Evolutionary conservation across 1,284 basidiomycete species (phyloP).

Genomic region (Sanguinoderma infundibulare): DNA sequence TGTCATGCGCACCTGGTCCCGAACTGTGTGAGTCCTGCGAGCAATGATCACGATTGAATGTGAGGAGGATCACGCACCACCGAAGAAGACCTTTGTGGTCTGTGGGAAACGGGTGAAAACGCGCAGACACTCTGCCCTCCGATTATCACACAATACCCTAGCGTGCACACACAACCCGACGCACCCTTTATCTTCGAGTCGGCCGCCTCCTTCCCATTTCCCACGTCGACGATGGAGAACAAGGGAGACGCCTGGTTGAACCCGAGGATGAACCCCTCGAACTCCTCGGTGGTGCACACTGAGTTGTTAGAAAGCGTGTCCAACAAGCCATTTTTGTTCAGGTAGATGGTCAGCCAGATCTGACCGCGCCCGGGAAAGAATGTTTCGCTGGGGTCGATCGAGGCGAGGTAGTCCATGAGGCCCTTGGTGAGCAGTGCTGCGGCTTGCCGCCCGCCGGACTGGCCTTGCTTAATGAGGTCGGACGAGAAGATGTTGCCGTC

Average conservation of each 20-base stretch:
- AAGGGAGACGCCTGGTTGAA: conserved; percentile 51
- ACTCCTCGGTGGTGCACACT: conserved; percentile 44
- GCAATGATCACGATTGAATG: conserved; percentile 11
- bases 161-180: background rate
- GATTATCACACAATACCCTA: background rate
- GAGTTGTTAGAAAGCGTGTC: conserved; percentile 42
- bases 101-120: conserved; percentile 52
- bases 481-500: conserved; percentile 53
- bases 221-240: conserved; percentile 60
- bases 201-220: conserved; percentile 57
- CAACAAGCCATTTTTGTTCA: conserved; percentile 48
- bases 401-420: conserved; percentile 40
- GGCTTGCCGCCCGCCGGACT: conserved; percentile 46
- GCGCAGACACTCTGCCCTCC: conserved; percentile 44
- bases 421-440: conserved; percentile 46
- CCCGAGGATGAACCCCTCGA: conserved; percentile 49
- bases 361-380: conserved; percentile 37
- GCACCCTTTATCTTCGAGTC: conserved; percentile 60
- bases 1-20: conserved; percentile 50
- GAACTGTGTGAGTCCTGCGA: conserved; percentile 9
- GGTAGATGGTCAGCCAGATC: conserved; percentile 49
- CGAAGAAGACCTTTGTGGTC: conserved; percentile 48
- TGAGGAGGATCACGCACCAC: conserved; percentile 36
- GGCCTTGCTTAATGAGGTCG: conserved; percentile 43
- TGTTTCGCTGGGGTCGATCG: conserved; percentile 29